Base-by-base conservation (phyloP, 2,329 filamentous ascomycete genomes). In the Nemania serpens region DNA sequence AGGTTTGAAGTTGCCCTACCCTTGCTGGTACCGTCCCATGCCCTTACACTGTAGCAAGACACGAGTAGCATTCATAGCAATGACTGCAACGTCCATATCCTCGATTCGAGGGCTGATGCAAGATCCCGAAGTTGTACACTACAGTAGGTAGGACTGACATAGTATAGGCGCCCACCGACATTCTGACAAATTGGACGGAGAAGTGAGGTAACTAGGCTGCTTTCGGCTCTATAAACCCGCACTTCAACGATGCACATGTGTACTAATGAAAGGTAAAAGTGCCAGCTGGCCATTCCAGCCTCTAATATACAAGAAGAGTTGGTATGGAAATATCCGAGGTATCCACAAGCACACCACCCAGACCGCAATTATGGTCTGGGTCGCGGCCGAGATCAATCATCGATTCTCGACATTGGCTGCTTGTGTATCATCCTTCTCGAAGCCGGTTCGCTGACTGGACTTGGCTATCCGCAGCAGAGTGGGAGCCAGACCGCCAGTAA, bases 141-240 rank as follows among this genome's bases (percentile, higher is more conserved):
- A 29, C 25, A 29, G 4, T 29, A 29, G 25, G 25, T 7, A 61
- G 42, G 51, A 60, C 41, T 50, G 29, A 33, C 34, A 56, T 41
- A 7, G 25, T 29, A 29, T 46, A 49, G 42, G 49, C 49, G 49
- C 37, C 52, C 48, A 58, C 54, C 36, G 49, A 51, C 53, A 49
- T 57, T 56, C 57, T 63, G 61, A 61, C 57, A 61, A 63, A 61
- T 61, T 42, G 58, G 37, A 45, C 22, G 48, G n/a, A 47, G 51
- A 13, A 42, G 34, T 61, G 48, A 45, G 56, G 45, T 57, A 37
- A 18, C 47, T 62, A 55, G 55, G 29, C 51, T 25, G 42, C 42
- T 61, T n/a, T 60, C 41, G 48, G 29, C 17, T 20, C 43, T 50
- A 56, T 62, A 56, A 53, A 53, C 39, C 36, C 29, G 37, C 36